Conservation (phyloP, 1,139 yeast species). For the Barnettozyma hawaiiensis region DNA sequence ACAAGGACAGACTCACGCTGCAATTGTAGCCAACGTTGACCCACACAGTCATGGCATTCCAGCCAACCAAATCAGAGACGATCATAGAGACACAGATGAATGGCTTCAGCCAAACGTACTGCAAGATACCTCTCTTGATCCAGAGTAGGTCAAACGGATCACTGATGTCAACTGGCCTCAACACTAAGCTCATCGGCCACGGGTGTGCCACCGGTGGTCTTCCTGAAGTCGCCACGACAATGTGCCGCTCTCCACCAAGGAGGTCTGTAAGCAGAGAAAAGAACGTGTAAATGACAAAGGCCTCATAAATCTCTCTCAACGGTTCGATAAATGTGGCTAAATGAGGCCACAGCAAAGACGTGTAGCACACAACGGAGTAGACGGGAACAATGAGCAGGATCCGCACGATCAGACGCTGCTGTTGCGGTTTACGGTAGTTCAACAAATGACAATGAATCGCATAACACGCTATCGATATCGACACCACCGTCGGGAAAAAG, state of each 20-base stretch:
- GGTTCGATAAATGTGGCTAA: constrained; percentile 61
- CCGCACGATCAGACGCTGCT: constrained; percentile 79
- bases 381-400: constrained; percentile 60
- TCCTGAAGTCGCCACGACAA: constrained; percentile 69
- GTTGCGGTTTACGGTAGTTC: constrained; percentile 84
- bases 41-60: constrained; percentile 8
- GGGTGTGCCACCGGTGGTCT: constrained; percentile 73
- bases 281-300: constrained; percentile 91
- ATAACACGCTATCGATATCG: constrained; percentile 33
- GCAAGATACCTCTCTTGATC: constrained; percentile 82
- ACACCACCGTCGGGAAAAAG: constrained; percentile 7
- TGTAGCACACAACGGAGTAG: constrained; percentile 52
- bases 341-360: constrained; percentile 46
- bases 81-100: constrained; percentile 49
- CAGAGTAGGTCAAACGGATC: constrained; percentile 76
- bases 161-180: constrained; percentile 68
- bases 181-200: constrained; percentile 43
- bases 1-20: constrained; percentile 76
- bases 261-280: constrained; percentile 75
- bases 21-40: constrained; percentile 51
- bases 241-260: constrained; percentile 88
- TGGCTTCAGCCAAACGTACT: constrained; percentile 95
- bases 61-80: constrained; percentile 4
- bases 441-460: constrained; percentile 48
- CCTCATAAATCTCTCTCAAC: constrained; percentile 84